Evolutionary conservation across 2,329 filamentous ascomycete genomes (phyloP).

Genomic region (Tolypocladium endophyticum): DNA sequence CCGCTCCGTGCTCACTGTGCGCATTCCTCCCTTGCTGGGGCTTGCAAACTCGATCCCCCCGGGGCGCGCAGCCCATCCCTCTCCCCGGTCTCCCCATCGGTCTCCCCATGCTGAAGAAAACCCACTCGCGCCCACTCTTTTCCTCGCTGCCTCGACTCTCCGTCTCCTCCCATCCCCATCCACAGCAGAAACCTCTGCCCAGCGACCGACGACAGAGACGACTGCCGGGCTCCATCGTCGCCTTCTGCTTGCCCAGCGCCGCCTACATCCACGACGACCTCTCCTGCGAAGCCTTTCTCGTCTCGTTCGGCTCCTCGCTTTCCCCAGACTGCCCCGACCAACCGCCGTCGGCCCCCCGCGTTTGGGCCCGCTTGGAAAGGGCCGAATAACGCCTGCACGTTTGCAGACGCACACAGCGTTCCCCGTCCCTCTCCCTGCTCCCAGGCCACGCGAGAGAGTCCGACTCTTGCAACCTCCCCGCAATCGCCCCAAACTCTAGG

Average conservation of each 20-base stretch:
- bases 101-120: slow-evolving; percentile 3
- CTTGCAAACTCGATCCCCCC: background rate
- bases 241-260: background rate
- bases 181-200: background rate
- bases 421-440: slow-evolving; percentile 9
- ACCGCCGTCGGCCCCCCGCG: slow-evolving; percentile 14
- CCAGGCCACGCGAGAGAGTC: slow-evolving; percentile 4
- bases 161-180: background rate
- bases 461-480: slow-evolving; percentile 10
- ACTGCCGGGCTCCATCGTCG: background rate
- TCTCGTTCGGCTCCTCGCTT: background rate
- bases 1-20: slow-evolving; percentile 2
- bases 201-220: background rate
- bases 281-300: background rate
- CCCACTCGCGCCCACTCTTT: background rate
- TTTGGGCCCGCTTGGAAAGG: slow-evolving; percentile 23
- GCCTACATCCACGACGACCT: background rate
- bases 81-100: background rate
- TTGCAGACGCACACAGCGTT: slow-evolving; percentile 10
- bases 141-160: background rate
- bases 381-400: slow-evolving; percentile 25
- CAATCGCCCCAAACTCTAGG: slow-evolving; percentile 12
- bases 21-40: background rate
- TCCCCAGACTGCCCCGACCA: slow-evolving; percentile 5
- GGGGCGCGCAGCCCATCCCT: background rate